Percentiles rank a stretch among this genome's conserved stretches.
phyloP scores from a whole-genome alignment of 139 green algal species.

The Micromonas pusilla region DNA sequence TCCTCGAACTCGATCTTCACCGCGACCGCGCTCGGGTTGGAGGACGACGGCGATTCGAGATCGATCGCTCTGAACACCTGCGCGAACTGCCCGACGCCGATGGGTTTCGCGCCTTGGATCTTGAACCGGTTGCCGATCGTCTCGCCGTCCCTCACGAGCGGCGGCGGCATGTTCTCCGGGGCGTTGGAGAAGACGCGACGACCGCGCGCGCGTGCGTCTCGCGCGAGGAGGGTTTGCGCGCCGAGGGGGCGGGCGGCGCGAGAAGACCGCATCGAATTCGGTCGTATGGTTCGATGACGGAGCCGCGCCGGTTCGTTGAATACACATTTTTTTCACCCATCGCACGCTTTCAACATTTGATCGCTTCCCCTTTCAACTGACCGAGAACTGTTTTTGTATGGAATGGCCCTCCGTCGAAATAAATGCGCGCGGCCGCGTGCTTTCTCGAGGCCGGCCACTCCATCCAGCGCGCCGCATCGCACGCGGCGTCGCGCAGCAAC shows the following conservation, averaged over 20 bases:
- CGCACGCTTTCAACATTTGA: too few species aligned
- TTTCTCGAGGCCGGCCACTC: neutral
- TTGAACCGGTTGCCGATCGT: neutral
- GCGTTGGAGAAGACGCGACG: neutral
- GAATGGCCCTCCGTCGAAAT: too few species aligned
- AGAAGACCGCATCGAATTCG: too few species aligned
- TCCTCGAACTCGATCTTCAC: conserved; percentile 14
- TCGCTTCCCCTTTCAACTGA: too few species aligned
- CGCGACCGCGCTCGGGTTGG: neutral
- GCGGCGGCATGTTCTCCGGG: neutral
- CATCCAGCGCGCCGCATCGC: neutral
- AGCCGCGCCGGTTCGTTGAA: too few species aligned
- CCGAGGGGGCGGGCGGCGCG: too few species aligned
- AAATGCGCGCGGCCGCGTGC: too few species aligned
- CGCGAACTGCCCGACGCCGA: conserved; percentile 17
- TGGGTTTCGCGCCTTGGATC: neutral
- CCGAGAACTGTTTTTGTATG: too few species aligned
- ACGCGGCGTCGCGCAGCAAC: neutral
- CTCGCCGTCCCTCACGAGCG: neutral
- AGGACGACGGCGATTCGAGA: neutral
- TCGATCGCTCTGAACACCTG: conserved; percentile 13
- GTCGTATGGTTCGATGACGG: too few species aligned
- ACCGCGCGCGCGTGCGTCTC: neutral
- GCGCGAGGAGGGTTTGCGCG: too few species aligned
- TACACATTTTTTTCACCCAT: too few species aligned